These are phyloP conservation scores for Globisporangium nagaii DNA, from an alignment of 352 stramenopile genomes.

Conservation along the genomic window DNA sequence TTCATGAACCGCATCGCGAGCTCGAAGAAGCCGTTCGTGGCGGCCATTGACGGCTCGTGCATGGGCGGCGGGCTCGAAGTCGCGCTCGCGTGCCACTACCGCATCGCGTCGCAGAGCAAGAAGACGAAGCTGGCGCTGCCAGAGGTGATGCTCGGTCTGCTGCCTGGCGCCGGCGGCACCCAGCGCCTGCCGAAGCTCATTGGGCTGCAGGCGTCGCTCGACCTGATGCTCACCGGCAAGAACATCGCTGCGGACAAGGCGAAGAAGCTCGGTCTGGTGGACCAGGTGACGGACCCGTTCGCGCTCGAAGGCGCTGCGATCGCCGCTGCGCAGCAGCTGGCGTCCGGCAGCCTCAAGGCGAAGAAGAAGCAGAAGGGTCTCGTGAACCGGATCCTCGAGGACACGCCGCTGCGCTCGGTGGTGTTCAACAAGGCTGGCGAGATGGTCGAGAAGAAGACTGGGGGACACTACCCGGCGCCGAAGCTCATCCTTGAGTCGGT, in stretches of 20 bases:
- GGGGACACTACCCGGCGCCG: constrained; percentile 95
- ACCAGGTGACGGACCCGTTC: constrained; percentile 90
- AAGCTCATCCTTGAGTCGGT: constrained; percentile 93
- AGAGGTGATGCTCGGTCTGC: constrained; percentile 96
- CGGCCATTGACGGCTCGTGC: constrained; percentile 95
- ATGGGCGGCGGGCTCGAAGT: constrained; percentile 97
- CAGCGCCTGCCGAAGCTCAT: constrained; percentile 95
- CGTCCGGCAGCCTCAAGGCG: constrained; percentile 86
- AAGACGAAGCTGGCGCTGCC: constrained; percentile 97
- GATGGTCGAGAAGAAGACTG: constrained; percentile 96
- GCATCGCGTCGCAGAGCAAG: constrained; percentile 91
- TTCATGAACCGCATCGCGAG: constrained; percentile 89
- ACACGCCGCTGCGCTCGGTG: constrained; percentile 89
- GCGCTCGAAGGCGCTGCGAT: constrained; percentile 92
- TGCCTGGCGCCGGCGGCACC: constrained; percentile 97
- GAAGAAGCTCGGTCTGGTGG: constrained; percentile 96
- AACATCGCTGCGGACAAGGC: constrained; percentile 94
- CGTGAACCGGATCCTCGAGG: constrained; percentile 90
- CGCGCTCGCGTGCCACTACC: constrained; percentile 97
- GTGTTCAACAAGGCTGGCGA: constrained; percentile 95
- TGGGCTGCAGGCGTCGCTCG: constrained; percentile 89
- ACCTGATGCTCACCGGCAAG: constrained; percentile 98
- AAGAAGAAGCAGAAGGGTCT: constrained; percentile 90
- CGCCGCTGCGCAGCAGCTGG: constrained; percentile 83
- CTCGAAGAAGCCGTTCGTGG: constrained; percentile 94